Percentiles rank a stretch among this genome's conserved stretches.
Conservation (phyloP, 1,284 basidiomycete species). For the Trichosporon sp. region DNA sequence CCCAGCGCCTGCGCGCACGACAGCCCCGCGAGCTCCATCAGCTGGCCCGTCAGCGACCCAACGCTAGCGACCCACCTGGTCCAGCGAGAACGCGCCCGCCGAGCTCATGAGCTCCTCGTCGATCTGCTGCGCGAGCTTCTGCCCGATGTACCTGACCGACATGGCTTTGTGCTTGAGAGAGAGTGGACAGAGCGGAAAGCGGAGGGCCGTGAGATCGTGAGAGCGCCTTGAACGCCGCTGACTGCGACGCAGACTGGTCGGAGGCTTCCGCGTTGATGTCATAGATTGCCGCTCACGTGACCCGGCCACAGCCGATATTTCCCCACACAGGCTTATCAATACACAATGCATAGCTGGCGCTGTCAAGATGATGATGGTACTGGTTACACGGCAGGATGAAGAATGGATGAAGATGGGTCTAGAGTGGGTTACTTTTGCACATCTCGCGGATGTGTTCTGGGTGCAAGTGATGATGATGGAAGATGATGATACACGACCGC, state of each 20-base stretch:
- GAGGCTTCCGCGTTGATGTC: neutral
- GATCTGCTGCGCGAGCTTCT: constrained; percentile 81
- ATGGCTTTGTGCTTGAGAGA: constrained; percentile 48
- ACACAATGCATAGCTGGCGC: neutral
- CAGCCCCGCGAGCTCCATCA: constrained; percentile 98
- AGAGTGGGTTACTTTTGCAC: neutral
- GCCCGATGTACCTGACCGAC: constrained; percentile 69
- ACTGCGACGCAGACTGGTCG: too few relatives aligned
- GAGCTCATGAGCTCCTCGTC: constrained; percentile 86
- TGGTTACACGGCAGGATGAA: neutral
- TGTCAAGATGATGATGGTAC: neutral
- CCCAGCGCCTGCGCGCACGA: constrained; percentile 87
- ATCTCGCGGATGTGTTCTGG: neutral
- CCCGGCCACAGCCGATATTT: neutral
- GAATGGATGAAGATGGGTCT: neutral
- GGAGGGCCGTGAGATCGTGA: neutral
- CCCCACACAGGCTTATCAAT: neutral
- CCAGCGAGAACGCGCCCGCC: constrained; percentile 79
- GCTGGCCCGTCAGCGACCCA: constrained; percentile 51
- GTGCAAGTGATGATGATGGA: neutral
- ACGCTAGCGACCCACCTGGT: constrained; percentile 60
- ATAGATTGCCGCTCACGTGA: neutral
- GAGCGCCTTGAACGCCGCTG: too few relatives aligned
- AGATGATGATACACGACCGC: neutral
- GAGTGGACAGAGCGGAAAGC: neutral